Evolutionary conservation across 345 rosid species (phyloP).

Genomic region (Populus deltoides): DNA sequence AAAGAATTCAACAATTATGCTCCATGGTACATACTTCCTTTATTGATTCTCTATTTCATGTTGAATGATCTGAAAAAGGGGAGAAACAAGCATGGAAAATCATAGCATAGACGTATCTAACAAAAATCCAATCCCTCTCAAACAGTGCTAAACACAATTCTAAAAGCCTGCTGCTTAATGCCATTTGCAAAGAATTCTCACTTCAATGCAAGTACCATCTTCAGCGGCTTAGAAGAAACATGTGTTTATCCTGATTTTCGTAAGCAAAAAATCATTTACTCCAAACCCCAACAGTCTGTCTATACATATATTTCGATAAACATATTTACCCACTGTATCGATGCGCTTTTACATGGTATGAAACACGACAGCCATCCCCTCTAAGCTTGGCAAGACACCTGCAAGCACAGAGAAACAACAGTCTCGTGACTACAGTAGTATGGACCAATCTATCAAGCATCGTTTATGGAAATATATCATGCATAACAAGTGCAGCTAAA

Average conservation of each 20-base stretch:
- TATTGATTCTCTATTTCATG: background rate
- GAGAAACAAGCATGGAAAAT: background rate
- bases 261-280: background rate
- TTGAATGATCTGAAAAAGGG: background rate
- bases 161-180: background rate
- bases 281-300: slow-evolving; percentile 1
- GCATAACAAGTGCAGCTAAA: background rate
- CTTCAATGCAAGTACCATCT: background rate
- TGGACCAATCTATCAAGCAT: background rate
- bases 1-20: background rate
- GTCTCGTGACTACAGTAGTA: background rate
- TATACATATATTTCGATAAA: background rate
- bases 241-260: background rate
- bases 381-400: background rate
- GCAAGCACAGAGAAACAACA: slow-evolving; percentile 2
- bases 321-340: background rate
- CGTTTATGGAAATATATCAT: background rate
- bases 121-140: background rate
- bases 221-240: background rate
- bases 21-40: background rate
- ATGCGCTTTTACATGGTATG: background rate
- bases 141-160: background rate
- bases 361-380: background rate
- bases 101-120: background rate
- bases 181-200: background rate